These are phyloP conservation scores for Wilcoxina mikolae DNA, from an alignment of 495 filamentous ascomycete species.

Conservation along the genomic window DNA sequence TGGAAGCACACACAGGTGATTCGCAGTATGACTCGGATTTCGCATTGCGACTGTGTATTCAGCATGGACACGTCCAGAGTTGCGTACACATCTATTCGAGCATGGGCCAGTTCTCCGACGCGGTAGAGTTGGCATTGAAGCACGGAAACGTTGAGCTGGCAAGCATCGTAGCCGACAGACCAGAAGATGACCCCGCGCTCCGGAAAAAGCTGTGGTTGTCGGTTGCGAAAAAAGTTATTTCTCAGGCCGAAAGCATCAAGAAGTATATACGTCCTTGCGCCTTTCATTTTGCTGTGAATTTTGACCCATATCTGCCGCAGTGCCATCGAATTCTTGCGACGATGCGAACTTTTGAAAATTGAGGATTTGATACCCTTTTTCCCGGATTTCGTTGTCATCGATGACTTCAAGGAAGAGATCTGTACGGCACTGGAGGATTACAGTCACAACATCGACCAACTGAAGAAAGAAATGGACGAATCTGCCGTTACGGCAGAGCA, in stretches of 20 bases:
- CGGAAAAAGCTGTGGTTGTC: conserved; percentile 91
- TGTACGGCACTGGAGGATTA: conserved; percentile 88
- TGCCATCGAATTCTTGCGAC: conserved; percentile 83
- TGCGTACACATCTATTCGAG: conserved; percentile 92
- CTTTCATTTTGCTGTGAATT: background rate
- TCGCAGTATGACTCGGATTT: conserved; percentile 93
- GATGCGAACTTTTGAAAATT: conserved; percentile 81
- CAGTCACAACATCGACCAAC: conserved; percentile 66
- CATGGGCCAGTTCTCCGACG: conserved; percentile 84
- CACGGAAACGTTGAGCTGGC: conserved; percentile 83
- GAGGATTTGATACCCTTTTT: conserved; percentile 97
- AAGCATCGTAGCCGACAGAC: conserved; percentile 73
- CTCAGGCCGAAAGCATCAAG: conserved; percentile 72
- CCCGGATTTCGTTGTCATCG: conserved; percentile 96
- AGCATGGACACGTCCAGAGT: conserved; percentile 77
- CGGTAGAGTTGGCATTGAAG: conserved; percentile 79
- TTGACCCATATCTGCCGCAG: conserved; percentile 1
- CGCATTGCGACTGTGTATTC: conserved; percentile 85
- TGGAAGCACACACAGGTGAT: conserved; percentile 54
- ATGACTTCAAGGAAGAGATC: conserved; percentile 97
- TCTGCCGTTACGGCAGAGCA: conserved; percentile 70
- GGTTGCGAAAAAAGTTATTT: conserved; percentile 83
- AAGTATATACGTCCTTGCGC: conserved; percentile 30
- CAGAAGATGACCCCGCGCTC: conserved; percentile 58
- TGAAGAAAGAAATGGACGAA: conserved; percentile 96